A percentile compares a stretch with the other conserved stretches of the same genome.
Evolutionary conservation across 1,284 basidiomycete species (phyloP).

Genomic region (Irpex lacteus): DNA sequence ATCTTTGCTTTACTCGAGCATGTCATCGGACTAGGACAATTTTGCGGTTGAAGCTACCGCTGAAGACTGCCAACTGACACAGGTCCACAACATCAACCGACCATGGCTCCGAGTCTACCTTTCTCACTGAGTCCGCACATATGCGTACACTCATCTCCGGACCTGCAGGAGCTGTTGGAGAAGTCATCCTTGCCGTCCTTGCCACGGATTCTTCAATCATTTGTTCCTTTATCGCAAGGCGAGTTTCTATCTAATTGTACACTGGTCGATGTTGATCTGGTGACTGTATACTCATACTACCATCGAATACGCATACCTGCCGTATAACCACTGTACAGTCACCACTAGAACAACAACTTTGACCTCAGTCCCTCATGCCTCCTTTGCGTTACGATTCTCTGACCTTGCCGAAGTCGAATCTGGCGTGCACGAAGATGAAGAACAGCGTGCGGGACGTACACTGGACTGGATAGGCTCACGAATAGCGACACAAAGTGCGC

Average conservation of each 20-base stretch:
- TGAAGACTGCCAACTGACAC: neutral
- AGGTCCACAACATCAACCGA: neutral
- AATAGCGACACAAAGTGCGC: slow-evolving; percentile 53
- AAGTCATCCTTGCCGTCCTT: slow-evolving; percentile 61
- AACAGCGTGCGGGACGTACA: slow-evolving; percentile 67
- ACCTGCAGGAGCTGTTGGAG: slow-evolving; percentile 59
- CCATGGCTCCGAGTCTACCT: slow-evolving; percentile 46
- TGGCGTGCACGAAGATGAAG: slow-evolving; percentile 72
- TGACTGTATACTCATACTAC: neutral
- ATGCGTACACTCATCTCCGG: slow-evolving; percentile 66
- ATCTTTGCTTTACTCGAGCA: neutral
- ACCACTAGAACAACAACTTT: slow-evolving; percentile 73
- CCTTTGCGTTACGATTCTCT: slow-evolving; percentile 75
- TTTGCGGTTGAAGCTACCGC: neutral
- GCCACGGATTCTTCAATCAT: slow-evolving; percentile 72
- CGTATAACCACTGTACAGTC: slow-evolving; percentile 39
- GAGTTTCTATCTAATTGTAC: slow-evolving; percentile 15
- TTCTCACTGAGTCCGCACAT: slow-evolving; percentile 77
- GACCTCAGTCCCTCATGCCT: slow-evolving; percentile 62
- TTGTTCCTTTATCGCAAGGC: slow-evolving; percentile 82
- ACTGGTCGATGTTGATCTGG: neutral
- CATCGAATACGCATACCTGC: neutral
- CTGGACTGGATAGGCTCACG: slow-evolving; percentile 80
- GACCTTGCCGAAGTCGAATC: slow-evolving; percentile 65
- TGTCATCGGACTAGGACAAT: neutral